A percentile compares a stretch with the other conserved stretches of the same genome.
Conservation (phyloP, 1,284 basidiomycete genomes). For the Entoloma clypeatum region DNA sequence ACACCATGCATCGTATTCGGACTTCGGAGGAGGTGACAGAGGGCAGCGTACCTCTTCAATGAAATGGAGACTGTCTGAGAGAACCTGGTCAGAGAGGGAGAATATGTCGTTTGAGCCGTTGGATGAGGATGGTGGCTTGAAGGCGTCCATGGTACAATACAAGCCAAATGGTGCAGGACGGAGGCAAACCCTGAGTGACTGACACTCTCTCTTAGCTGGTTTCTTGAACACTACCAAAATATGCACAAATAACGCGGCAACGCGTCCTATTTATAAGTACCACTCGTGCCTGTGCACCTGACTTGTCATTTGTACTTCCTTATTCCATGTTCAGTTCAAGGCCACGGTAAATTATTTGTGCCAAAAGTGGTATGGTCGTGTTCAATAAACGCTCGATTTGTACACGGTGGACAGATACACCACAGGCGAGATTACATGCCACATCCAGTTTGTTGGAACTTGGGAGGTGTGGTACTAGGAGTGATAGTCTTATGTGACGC, state of each 20-base stretch:
- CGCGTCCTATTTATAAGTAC: slow-evolving; percentile 26
- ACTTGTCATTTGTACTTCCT: slow-evolving; percentile 3
- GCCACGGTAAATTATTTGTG: no score
- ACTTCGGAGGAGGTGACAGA: slow-evolving; percentile 6
- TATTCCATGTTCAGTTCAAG: no score
- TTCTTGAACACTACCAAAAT: slow-evolving; percentile 16
- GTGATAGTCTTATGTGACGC: no score
- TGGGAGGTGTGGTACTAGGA: no score
- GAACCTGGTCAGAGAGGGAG: slow-evolving; percentile 50
- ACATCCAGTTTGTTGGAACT: no score
- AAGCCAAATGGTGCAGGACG: slow-evolving; percentile 19
- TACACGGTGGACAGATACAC: no score
- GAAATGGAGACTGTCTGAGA: slow-evolving; percentile 68
- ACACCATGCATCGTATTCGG: slow-evolving; percentile 7
- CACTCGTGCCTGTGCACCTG: slow-evolving; percentile 28
- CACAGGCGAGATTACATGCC: no score
- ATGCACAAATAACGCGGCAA: slow-evolving; percentile 14
- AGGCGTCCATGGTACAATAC: slow-evolving; percentile 37
- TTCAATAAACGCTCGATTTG: no score
- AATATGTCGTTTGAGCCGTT: slow-evolving; percentile 40
- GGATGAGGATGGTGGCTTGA: slow-evolving; percentile 25
- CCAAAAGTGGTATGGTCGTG: no score
- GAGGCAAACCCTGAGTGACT: slow-evolving; percentile 19
- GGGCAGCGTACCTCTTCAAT: slow-evolving; percentile 59
- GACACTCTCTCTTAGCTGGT: no score